Evolutionary conservation across 768 basidiomycete species (phyloP), one percentile per base, ranked within the genome.

Genomic region (Auricularia sp.): DNA sequence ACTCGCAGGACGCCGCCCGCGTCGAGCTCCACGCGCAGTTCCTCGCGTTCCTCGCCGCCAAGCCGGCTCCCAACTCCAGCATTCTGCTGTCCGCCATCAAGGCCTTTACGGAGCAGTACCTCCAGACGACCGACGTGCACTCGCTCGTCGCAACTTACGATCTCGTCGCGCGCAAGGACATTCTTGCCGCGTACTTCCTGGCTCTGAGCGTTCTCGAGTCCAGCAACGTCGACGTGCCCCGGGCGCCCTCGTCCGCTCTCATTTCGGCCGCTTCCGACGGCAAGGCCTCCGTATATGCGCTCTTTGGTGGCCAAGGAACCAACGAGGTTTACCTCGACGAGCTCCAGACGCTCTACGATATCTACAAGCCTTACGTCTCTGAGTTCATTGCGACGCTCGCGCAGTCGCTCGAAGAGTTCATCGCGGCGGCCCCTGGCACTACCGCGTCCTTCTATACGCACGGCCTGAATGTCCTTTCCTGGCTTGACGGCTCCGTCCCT

Each of bases 321-420:
- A 98, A 98, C 76, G 97, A 98, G 73, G 90, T 96, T 66, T 99
- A 98, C 79, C 94, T 98, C 74, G 92, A 96, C 74, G 97, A 98
- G 75, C 83, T 99, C 21, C 91, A 96, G 78, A 78, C 81, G 62
- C 86, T 98, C 62, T 94, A 91, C 77, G 89, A 97, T 77, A 90
- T 85, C 67, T 98, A 99, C 82, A 85, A 81, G 68, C 89, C 94
- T 11, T 96, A 93, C 72, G 86, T 98, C 68, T 78, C 81, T 16
- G 75, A 87, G 18, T 87, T 94, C 80, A 75, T 97, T 67, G 71
- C 79, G 35, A 79, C 79, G 45, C 76, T 92, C 69, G 79, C 80
- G 51, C 79, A 84, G 64, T 81, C 86, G 66, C 77, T 81, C 66
- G 70, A 73, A 14, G 71, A 77, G 62, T 80, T 83, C 34, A 80